phyloP scores from a whole-genome alignment of 2,329 filamentous ascomycete genomes.

The Botrytis porri region DNA sequence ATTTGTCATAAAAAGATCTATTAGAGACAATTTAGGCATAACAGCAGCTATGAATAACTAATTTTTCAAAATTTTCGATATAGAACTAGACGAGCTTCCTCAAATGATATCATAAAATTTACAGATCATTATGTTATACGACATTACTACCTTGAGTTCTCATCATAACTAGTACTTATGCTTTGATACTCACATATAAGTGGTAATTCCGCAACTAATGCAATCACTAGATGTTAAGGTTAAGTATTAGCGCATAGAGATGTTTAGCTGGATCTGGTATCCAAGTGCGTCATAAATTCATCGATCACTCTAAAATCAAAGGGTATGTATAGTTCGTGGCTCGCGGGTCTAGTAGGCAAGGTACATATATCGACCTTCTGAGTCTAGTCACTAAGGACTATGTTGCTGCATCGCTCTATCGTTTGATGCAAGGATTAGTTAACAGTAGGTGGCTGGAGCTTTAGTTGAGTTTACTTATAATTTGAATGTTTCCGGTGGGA shows the following conservation, averaged over 20 bases:
- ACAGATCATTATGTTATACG: fast-evolving
- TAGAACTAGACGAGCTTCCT: neutral
- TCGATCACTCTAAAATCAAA: neutral
- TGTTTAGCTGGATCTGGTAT: neutral
- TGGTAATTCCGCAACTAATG: fast-evolving
- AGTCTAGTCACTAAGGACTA: neutral
- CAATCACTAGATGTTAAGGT: fast-evolving
- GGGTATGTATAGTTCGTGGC: neutral
- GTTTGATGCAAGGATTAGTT: neutral
- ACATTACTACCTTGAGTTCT: neutral
- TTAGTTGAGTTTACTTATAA: neutral
- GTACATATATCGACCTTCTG: neutral
- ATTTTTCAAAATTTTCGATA: fast-evolving
- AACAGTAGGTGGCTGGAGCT: neutral
- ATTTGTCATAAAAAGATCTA: neutral
- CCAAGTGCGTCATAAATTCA: fast-evolving
- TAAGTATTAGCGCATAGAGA: neutral
- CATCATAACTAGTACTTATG: neutral
- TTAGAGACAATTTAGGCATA: neutral
- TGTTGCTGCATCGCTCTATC: fast-evolving
- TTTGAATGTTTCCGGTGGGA: fast-evolving
- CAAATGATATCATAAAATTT: neutral
- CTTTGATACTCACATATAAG: neutral
- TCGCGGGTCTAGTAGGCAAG: no score
- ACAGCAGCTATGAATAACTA: neutral